Evolutionary conservation across 495 filamentous ascomycete genomes (phyloP).

Genomic region (Podospora anserina): DNA sequence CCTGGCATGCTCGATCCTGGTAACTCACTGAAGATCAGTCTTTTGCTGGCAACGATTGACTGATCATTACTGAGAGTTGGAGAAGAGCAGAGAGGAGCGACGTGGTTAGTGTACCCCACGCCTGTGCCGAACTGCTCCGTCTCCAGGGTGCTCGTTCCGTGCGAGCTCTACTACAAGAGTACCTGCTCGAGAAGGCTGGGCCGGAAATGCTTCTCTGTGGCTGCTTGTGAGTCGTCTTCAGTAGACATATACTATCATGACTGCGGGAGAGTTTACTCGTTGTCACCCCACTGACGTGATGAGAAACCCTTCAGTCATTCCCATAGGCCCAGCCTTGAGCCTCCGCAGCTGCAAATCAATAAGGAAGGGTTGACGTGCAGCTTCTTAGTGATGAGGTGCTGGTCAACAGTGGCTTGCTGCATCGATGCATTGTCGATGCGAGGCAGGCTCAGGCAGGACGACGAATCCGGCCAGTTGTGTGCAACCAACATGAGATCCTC

Average conservation of each 20-base stretch:
- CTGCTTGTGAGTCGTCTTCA: not conserved
- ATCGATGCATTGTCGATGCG: slow-evolving; percentile 1
- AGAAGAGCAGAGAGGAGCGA: not conserved
- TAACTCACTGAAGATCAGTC: not conserved
- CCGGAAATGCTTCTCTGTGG: not conserved
- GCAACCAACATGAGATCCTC: not conserved
- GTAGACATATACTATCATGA: not conserved
- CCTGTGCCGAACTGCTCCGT: not conserved
- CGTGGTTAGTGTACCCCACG: not conserved
- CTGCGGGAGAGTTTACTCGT: not conserved
- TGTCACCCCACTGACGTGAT: slow-evolving; percentile 5
- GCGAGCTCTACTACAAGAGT: not conserved
- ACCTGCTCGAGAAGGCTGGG: not conserved
- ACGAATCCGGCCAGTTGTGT: not conserved
- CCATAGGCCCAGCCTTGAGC: slow-evolving; percentile 4
- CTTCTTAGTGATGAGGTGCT: slow-evolving; percentile 6
- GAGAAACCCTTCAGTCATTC: not conserved
- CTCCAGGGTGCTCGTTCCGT: not conserved
- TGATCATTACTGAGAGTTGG: not conserved
- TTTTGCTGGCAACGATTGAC: not conserved
- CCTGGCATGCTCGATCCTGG: not conserved
- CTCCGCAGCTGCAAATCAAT: slow-evolving; percentile 1
- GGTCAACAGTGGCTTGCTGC: not conserved
- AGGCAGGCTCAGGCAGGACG: not conserved
- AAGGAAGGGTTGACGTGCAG: slow-evolving; percentile 1